Base-by-base conservation (phyloP, 192 early-diverging fungal species). In the Coemansia sp. region DNA sequence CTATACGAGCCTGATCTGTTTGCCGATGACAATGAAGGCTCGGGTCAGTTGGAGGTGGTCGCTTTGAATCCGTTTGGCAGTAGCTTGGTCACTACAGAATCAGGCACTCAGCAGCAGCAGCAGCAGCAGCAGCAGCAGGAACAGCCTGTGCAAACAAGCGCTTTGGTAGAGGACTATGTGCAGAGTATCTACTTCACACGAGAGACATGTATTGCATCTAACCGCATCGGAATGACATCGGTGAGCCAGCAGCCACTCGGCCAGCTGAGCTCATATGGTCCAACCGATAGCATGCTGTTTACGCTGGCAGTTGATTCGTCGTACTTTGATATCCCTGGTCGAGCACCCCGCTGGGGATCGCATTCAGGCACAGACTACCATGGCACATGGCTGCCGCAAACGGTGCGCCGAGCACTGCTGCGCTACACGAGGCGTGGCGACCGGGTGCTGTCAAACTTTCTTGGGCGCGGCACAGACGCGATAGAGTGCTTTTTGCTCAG, bases 361-460 rank as follows among this genome's bases (percentile, higher is more conserved):
- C 90, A 92, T 72, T 90, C 88, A 20, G 92, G 91, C n/a, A 84
- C 87, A 11, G 92, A 94, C 64, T 95, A 95, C 56, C 93, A 93
- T 58, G 92, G 92, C 41, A 93, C 92, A 4, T 96, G 93, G 93
- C 80, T 96, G 15, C 93, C 93, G 18, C 93, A 96, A 60, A 87
- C 92, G 14, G 90, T 92, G 15, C 77, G 92, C 21, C 84, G 88
- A 23, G 85, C 87, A 3, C 61, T 96, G 9, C 76, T 87, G 40
- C 80, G 88, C 28, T 93, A 88, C 60, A 93, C 93, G 1, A 55
- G 47, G 7, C 84, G 84, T 18, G 86, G 89, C 30, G 90, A 91
- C 18, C 84, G 82, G 30, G 82, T 96, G 21, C 69, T 96, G 46
- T 93, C 90, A 15, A 96, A 94, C 59, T 96, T 96, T 53, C 65